Evolutionary conservation across 2,329 filamentous ascomycete genomes (phyloP), one percentile per base, ranked within the genome.

Genomic region (Monosporascus sp.): DNA sequence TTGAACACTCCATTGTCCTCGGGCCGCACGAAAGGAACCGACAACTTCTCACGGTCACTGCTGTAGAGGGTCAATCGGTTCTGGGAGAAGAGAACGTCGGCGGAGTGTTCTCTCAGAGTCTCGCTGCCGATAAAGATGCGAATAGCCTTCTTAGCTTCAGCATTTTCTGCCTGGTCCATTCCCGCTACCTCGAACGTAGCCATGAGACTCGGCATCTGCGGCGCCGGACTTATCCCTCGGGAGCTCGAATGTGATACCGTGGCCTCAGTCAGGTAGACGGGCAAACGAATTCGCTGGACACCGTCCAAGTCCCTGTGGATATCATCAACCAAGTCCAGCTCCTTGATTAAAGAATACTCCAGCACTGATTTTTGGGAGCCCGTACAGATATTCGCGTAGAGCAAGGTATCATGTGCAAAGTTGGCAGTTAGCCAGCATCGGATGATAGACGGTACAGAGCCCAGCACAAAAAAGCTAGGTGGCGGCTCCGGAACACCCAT

Each of bases 361-460:
- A 99, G 74, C n/a, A 84, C 85, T 1, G 94, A 97, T 62, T 85
- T 87, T 69, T 92, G 91, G 5, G 94, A 96, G 2, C 93, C 94
- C 2, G 90, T 93, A 70, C 94, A 97, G 2, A 97, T 79, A 37
- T 91, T 92, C 37, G 92, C 94, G 67, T 97, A 97, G 5, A 97
- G 78, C 17, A 97, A 80, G 9, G 91, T 88, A 59, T 88, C 86
- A 67, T 96, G 93, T 15, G 91, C 93, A 72, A 96, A 97, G 64
- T 90, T 87, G 37, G 86, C 88, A 26, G 89, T 93, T 62, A 97
- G 78, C 92, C 94, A 97, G 74, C 94, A 99, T 56, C 94, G 87
- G 53, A 97, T 89, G 60, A 99, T 96, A 31, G 91, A 90, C 6
- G 94, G 94, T 6, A 96, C 91, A 7, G 92, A 88, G 14, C 93